Conservation (phyloP, 352 stramenopile species). For the Pythium guiyangense region DNA sequence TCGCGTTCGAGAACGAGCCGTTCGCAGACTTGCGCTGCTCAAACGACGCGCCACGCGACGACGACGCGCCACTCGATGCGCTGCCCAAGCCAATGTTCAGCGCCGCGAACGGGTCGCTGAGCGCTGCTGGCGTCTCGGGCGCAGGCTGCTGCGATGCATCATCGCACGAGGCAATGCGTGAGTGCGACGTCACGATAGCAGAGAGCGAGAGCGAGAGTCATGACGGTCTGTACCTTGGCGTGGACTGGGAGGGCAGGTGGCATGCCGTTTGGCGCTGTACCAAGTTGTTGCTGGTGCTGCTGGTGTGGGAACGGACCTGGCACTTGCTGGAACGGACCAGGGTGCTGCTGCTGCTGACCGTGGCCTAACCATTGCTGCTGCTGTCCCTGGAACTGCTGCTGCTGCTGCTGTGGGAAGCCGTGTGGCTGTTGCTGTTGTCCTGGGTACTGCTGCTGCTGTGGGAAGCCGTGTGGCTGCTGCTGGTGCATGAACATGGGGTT, state of each 20-base stretch:
- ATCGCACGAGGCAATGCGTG: neutral
- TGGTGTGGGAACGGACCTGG: conserved; percentile 15
- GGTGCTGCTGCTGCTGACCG: conserved; percentile 16
- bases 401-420: conserved; percentile 26
- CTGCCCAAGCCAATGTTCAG: conserved; percentile 53
- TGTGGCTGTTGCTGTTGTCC: too few relatives aligned
- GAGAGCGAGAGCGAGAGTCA: too few relatives aligned
- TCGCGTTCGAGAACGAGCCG: conserved; percentile 10
- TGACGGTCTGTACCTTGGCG: conserved; percentile 37
- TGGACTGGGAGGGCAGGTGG: conserved; percentile 18
- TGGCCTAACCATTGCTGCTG: conserved; percentile 15
- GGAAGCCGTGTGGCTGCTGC: conserved; percentile 38
- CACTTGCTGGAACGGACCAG: conserved; percentile 10
- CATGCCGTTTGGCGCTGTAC: conserved; percentile 5
- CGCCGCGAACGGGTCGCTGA: conserved; percentile 74
- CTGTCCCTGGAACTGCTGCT: conserved; percentile 19
- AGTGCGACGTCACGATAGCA: neutral
- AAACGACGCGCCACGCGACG: conserved; percentile 29
- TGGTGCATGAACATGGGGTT: conserved; percentile 11
- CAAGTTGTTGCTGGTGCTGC: conserved; percentile 18
- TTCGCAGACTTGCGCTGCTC: conserved; percentile 12
- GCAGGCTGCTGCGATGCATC: conserved; percentile 6
- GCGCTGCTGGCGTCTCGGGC: conserved; percentile 22
- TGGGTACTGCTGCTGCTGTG: conserved; percentile 15
- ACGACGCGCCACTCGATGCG: conserved; percentile 7